Evolutionary conservation across 495 filamentous ascomycete genomes (phyloP).

Genomic region (Evansstolkia leycettana): DNA sequence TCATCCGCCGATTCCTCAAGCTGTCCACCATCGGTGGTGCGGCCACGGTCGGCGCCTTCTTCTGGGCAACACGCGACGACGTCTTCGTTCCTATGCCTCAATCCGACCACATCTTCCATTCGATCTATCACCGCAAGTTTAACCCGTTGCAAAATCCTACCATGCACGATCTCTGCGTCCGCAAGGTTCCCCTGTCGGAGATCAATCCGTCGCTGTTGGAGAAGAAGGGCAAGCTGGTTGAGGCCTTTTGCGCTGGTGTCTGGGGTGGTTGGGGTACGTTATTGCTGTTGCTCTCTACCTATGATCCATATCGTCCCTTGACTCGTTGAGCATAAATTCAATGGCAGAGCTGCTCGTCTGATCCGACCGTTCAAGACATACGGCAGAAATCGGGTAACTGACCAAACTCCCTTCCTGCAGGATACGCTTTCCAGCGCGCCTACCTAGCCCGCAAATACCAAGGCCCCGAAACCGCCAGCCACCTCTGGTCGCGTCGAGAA

Average conservation of each 20-base stretch:
- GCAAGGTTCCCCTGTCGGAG: conserved; percentile 46
- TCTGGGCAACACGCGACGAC: conserved; percentile 31
- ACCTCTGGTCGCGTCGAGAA: conserved; percentile 50
- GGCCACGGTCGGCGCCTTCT: conserved; percentile 30
- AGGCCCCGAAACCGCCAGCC: conserved; percentile 41
- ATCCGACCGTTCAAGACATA: too few relatives aligned
- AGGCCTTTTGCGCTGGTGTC: conserved; percentile 53
- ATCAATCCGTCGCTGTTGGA: conserved; percentile 53
- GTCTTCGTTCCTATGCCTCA: conserved; percentile 35
- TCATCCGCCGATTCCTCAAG: conserved; percentile 31
- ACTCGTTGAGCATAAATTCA: neutral
- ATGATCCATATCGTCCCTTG: neutral
- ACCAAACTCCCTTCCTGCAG: conserved; percentile 21
- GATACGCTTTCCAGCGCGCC: conserved; percentile 49
- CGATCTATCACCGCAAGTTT: conserved; percentile 38
- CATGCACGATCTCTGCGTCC: conserved; percentile 49
- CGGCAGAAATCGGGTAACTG: too few relatives aligned
- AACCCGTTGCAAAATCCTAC: conserved; percentile 52
- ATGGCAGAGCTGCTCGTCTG: too few relatives aligned
- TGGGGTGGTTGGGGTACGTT: conserved; percentile 53
- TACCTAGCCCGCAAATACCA: conserved; percentile 52
- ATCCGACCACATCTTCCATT: conserved; percentile 50
- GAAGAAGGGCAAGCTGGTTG: conserved; percentile 43
- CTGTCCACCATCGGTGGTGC: conserved; percentile 27
- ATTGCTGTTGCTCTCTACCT: neutral